phyloP scores from a whole-genome alignment of 768 basidiomycete species.

The Solioccasus polychromus region DNA sequence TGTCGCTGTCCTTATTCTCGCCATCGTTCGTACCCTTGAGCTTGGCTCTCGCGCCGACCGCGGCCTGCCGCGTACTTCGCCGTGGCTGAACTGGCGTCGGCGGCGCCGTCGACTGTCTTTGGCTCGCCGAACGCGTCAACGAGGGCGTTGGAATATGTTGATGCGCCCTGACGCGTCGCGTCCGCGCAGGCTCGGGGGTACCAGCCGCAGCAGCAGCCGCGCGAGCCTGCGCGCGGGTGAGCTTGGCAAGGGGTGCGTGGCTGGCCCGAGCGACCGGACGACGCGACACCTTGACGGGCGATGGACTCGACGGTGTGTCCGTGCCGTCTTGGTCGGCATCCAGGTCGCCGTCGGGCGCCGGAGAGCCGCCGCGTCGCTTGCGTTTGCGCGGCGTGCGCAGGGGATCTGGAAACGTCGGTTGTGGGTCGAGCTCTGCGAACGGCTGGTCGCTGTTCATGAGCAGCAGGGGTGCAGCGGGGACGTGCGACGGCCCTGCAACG shows the following conservation, averaged over 20 bases:
- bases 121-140: conserved; percentile 13
- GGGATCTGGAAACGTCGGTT: conserved; percentile 22
- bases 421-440: conserved; percentile 8
- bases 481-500: conserved; percentile 25
- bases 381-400: conserved; percentile 32
- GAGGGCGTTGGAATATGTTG: conserved; percentile 27
- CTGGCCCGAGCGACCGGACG: not conserved
- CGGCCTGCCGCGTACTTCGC: conserved; percentile 28
- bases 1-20: conserved; percentile 6
- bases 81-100: conserved; percentile 19
- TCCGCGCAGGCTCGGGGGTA: not conserved
- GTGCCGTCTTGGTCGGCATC: conserved; percentile 11
- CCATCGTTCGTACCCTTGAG: conserved; percentile 6
- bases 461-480: conserved; percentile 23
- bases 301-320: conserved; percentile 25
- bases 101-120: conserved; percentile 13
- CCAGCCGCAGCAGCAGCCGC: conserved; percentile 5
- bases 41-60: conserved; percentile 13
- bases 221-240: conserved; percentile 15
- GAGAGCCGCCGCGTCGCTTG: conserved; percentile 15
- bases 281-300: conserved; percentile 30
- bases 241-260: conserved; percentile 1
- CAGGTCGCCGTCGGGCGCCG: not conserved
- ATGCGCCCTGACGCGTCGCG: conserved; percentile 15
- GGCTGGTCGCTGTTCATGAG: conserved; percentile 19